Conservation (phyloP, 2,329 filamentous ascomycete genomes). For the Seiridium cupressi region DNA sequence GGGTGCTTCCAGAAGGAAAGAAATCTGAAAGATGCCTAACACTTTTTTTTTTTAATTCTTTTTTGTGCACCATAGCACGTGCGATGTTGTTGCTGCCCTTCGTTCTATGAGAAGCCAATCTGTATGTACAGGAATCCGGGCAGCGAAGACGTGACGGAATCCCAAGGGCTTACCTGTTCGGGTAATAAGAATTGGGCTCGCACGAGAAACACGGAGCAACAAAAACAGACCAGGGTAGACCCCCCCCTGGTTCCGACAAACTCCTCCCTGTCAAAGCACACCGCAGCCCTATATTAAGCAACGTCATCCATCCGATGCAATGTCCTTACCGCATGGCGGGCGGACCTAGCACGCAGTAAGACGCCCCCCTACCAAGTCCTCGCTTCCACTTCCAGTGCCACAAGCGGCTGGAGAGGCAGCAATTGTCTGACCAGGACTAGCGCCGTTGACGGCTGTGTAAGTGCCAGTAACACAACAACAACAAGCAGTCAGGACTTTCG, state of each 20-base stretch:
- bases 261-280: neutral
- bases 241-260: neutral
- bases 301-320: conserved; percentile 3
- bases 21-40: too few species aligned
- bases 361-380: neutral
- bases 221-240: neutral
- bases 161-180: neutral
- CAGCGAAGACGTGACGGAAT: neutral
- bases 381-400: neutral
- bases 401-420: neutral
- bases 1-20: neutral
- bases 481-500: too few species aligned
- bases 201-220: neutral
- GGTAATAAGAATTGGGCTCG: neutral
- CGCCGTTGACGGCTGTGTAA: too few species aligned
- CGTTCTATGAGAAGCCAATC: neutral
- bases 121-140: neutral
- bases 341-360: neutral
- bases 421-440: too few species aligned
- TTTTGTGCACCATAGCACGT: too few species aligned
- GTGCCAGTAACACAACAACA: too few species aligned
- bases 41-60: too few species aligned
- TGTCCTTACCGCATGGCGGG: neutral
- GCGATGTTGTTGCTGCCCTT: neutral
- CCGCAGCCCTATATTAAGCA: conserved; percentile 3